Conservation (phyloP, 768 basidiomycete species). For the Rhizopogon vulgaris region DNA sequence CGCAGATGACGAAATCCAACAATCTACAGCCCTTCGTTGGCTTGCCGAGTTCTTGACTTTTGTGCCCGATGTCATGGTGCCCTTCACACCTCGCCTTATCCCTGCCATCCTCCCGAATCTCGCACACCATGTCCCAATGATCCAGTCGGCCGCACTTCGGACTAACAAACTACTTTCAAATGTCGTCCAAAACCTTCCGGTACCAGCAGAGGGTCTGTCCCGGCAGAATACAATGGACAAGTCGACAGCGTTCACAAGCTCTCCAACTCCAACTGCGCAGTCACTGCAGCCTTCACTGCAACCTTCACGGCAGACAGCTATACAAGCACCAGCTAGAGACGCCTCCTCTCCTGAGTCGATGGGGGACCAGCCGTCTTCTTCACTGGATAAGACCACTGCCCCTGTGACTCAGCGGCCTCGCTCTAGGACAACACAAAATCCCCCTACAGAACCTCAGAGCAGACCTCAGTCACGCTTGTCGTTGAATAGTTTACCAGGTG, state of each 20-base stretch:
- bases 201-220: constrained; percentile 47
- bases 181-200: constrained; percentile 82
- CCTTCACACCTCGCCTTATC: constrained; percentile 89
- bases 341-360: constrained; percentile 40
- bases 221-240: constrained; percentile 21
- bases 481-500: constrained; percentile 33
- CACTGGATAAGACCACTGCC: constrained; percentile 33
- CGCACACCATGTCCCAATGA: constrained; percentile 84
- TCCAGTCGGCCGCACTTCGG: constrained; percentile 78
- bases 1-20: constrained; percentile 85
- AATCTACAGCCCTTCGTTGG: constrained; percentile 92
- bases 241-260: constrained; percentile 36
- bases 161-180: constrained; percentile 82
- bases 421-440: constrained; percentile 14
- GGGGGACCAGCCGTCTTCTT: constrained; percentile 23
- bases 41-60: constrained; percentile 85
- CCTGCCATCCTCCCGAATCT: constrained; percentile 92
- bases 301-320: constrained; percentile 45
- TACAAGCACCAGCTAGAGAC: constrained; percentile 42
- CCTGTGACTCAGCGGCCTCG: constrained; percentile 28
- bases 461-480: constrained; percentile 63
- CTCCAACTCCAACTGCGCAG: constrained; percentile 46
- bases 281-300: constrained; percentile 23
- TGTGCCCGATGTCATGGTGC: constrained; percentile 87
- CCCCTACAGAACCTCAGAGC: constrained; percentile 33